Evolutionary conservation across 2,329 filamentous ascomycete genomes (phyloP), one percentile per base, ranked within the genome.

Genomic region (Boeremia exigua): DNA sequence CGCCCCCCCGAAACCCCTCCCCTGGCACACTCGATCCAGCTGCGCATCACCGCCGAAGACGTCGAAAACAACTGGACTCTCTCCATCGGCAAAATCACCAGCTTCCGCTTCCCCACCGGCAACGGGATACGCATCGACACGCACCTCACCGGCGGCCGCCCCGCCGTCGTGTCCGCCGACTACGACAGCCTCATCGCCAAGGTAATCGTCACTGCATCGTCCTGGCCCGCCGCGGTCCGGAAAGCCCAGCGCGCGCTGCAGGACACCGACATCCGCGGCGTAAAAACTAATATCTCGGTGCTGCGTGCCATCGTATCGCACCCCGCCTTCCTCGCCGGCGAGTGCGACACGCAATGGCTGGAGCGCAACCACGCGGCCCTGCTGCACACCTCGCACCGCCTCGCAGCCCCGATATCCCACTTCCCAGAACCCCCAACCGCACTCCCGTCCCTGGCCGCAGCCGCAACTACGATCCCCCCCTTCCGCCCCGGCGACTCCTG

Each of bases 101-200:
- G 78, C 0, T 84, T 85, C 42, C 72, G 75, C 7, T 81, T 87
- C 3, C 85, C 86, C 0, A 75, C 72, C 1, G 85, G 86, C 1
- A 83, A 86, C 57, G 85, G 86, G 0, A 75, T 86, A 11, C 73
- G 85, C 17, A 76, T 86, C 2, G 85, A 87, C 58, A 86, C 82
- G 0, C 79, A 84, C 59, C 70, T 87, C 1, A 72, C 79, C n/a
- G 68, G 70, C 10, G 71, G 74, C 1, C 71, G 74, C 1, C 68
- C 76, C 0, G 72, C 78, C 0, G 68, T 84, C 4, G 76, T 87
- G 0, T 80, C 80, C 0, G 75, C 82, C 1, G 81, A 85, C 32
- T 87, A 86, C 60, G 84, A 88, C 68, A 84, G 81, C 48, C 75
- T 87, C 1, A 68, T 87, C 4, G 84, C 83, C 5, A 87, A 88